Base-by-base conservation (phyloP, 2,329 filamentous ascomycete genomes). In the Fusarium dimerum region DNA sequence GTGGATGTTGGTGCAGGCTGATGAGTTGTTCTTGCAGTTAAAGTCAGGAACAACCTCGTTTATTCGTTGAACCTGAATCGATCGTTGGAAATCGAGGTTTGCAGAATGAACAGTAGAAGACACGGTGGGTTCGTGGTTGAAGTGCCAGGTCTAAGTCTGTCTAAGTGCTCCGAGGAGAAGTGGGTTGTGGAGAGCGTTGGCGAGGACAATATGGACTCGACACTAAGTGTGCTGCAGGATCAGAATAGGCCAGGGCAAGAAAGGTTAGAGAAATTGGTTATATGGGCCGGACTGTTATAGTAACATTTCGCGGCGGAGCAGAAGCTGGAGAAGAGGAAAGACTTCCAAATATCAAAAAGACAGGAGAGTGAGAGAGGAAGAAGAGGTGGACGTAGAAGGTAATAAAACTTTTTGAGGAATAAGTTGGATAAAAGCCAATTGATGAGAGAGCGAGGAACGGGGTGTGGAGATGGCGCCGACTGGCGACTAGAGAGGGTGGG, bases 371-470 rank as follows among this genome's bases (percentile, higher is more conserved):
- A 47, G 53, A 45, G 53, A 38, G 26, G n/a, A 57, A 50, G 41
- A 48, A 54, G 43, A 50, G 51, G 20, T 7, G 20, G 46, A 49
- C 55, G 46, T 20, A 61, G 57, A 53, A 55, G 56, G 50, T 55
- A 61, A 64, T 64, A 66, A 68, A 68, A 65, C 52, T 66, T 68
- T 65, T 65, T 58, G 58, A 64, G 57, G 58, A 49, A 26, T 57
- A 65, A 62, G 61, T 64, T 63, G 61, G 59, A 63, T 51, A 62
- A 26, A 66, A 59, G 51, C 63, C 63, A 66, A 65, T 66, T 66
- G 65, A 64, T 59, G 62, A 54, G 60, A 56, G 59, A 52, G 32
- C 10, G 61, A 59, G 57, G 54, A 61, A 65, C 59, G 39, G 53
- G 32, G 53, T 60, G 64, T 66, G 63, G 63, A 63, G 63, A 60